phyloP scores from a whole-genome alignment of 2,329 filamentous ascomycete genomes.

The Waltergamsia citrina region DNA sequence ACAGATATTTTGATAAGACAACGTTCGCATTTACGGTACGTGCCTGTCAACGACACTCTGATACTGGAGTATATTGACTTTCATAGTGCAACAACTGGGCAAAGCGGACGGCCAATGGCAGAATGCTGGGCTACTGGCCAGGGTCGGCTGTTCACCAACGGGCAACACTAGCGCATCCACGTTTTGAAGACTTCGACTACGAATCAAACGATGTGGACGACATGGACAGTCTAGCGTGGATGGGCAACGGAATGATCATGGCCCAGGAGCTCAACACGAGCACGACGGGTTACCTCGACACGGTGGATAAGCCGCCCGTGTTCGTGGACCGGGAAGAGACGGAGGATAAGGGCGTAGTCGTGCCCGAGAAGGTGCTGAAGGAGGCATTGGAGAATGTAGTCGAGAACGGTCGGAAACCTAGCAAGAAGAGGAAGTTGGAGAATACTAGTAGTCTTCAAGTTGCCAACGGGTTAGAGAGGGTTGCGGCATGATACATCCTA shows the following conservation, averaged over 20 bases:
- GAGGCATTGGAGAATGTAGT: too few relatives aligned
- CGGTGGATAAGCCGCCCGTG: background rate
- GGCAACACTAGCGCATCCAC: background rate
- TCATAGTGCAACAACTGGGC: background rate
- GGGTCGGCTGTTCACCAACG: slow-evolving; percentile 1
- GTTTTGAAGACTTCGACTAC: slow-evolving; percentile 2
- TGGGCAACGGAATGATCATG: slow-evolving; percentile 1
- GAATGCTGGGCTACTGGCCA: slow-evolving; percentile 1
- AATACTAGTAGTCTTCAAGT: too few relatives aligned
- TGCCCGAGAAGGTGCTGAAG: too few relatives aligned
- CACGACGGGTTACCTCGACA: background rate
- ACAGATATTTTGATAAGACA: slow-evolving; percentile 42
- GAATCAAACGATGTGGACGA: background rate
- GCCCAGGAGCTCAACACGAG: background rate
- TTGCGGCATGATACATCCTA: too few relatives aligned
- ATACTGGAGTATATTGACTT: background rate
- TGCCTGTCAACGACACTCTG: background rate
- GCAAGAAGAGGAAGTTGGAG: too few relatives aligned
- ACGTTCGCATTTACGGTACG: slow-evolving; percentile 1
- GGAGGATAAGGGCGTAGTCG: too few relatives aligned
- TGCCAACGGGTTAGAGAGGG: too few relatives aligned
- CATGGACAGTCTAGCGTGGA: background rate
- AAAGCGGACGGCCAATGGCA: background rate
- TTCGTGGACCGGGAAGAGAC: too few relatives aligned
- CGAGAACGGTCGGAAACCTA: too few relatives aligned